Evolutionary conservation across 345 rosid species (phyloP).

Genomic region (Salix arbutifolia): DNA sequence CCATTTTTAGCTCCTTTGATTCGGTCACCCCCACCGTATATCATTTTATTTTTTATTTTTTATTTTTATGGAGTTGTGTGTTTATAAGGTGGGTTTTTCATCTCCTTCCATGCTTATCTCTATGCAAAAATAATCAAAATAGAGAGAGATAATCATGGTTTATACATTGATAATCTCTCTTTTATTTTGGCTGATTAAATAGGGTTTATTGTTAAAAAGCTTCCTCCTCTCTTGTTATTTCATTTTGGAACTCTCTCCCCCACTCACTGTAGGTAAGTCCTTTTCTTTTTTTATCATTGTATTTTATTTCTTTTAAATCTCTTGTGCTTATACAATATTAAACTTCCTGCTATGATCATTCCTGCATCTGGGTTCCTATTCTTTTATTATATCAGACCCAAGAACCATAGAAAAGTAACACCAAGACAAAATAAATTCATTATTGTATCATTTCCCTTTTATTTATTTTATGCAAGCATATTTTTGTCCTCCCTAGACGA

Average conservation of each 20-base stretch:
- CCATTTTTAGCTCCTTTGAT: slow-evolving; percentile 7
- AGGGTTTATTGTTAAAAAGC: slow-evolving; percentile 13
- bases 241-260: slow-evolving; percentile 2
- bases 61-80: too few relatives aligned
- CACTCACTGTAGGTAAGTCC: slow-evolving; percentile 29
- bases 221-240: neutral
- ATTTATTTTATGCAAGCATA: too few relatives aligned
- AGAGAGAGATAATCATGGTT: neutral
- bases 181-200: slow-evolving; percentile 3
- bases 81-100: too few relatives aligned
- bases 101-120: too few relatives aligned
- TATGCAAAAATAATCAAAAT: neutral
- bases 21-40: neutral
- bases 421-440: too few relatives aligned
- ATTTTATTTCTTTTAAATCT: neutral
- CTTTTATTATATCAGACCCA: too few relatives aligned
- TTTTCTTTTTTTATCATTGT: neutral
- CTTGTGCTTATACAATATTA: neutral
- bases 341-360: neutral
- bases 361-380: slow-evolving; percentile 15
- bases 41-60: neutral
- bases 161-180: neutral
- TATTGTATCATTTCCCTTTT: too few relatives aligned
- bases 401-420: too few relatives aligned
- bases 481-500: slow-evolving; percentile 34